These are phyloP conservation scores for Drechmeria coniospora DNA, from an alignment of 2,329 filamentous ascomycete genomes.

Conservation along the genomic window DNA sequence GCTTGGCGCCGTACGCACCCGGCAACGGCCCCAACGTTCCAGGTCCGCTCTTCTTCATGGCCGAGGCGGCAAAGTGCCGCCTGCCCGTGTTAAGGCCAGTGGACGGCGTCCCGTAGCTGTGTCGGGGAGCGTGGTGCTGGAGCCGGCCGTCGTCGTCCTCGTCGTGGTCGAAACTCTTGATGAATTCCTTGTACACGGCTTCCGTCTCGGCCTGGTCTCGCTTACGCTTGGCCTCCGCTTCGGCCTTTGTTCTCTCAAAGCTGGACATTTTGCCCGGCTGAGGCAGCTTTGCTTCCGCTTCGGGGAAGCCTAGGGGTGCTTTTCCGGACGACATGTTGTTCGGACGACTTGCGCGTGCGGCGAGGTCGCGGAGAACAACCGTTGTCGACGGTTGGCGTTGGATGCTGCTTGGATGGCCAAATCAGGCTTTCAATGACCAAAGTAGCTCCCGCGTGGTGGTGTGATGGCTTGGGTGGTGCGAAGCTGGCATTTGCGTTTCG, in stretches of 20 bases:
- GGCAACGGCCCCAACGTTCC: slow-evolving; percentile 44
- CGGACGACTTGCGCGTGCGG: background rate
- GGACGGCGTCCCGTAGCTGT: slow-evolving; percentile 12
- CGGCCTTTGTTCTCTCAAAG: slow-evolving; percentile 78
- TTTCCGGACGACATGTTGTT: slow-evolving; percentile 30
- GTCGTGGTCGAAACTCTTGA: slow-evolving; percentile 60
- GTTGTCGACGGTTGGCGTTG: background rate
- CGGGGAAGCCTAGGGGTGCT: slow-evolving; percentile 45
- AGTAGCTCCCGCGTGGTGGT: no score
- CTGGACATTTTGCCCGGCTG: slow-evolving; percentile 71
- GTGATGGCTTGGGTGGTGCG: no score
- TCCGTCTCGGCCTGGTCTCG: slow-evolving; percentile 78
- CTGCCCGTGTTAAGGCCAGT: slow-evolving; percentile 17
- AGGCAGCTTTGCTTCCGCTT: slow-evolving; percentile 61
- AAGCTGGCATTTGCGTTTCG: no score
- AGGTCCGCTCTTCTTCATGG: slow-evolving; percentile 42
- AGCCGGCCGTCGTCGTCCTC: slow-evolving; percentile 27
- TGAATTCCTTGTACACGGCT: slow-evolving; percentile 74
- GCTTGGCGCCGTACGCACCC: slow-evolving; percentile 35
- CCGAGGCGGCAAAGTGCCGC: slow-evolving; percentile 50
- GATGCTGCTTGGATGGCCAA: background rate
- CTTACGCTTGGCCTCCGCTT: slow-evolving; percentile 74
- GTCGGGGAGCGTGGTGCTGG: slow-evolving; percentile 9
- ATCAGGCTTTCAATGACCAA: no score
- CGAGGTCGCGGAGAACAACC: background rate